phyloP scores from a whole-genome alignment of 495 filamentous ascomycete genomes.

The Peziza echinospora region DNA sequence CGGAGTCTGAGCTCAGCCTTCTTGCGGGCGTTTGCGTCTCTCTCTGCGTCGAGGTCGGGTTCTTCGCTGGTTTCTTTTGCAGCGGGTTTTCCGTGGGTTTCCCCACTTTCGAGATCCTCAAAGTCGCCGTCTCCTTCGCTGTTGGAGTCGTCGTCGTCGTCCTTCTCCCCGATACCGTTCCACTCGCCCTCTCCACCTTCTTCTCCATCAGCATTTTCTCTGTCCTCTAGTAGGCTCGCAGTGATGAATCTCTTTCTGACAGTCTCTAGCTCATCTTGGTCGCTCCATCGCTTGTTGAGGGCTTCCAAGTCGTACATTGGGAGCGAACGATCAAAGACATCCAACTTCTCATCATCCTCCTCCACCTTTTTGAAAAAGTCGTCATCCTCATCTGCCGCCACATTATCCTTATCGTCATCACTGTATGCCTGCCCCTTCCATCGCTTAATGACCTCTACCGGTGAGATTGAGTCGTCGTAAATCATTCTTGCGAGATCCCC shows the following conservation, averaged over 20 bases:
- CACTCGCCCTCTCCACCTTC: constrained; percentile 29
- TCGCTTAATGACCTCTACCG: constrained; percentile 47
- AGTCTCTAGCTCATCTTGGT: constrained; percentile 51
- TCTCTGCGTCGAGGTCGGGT: constrained; percentile 51
- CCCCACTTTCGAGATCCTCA: constrained; percentile 69
- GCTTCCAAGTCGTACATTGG: constrained; percentile 60
- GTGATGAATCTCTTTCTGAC: constrained; percentile 54
- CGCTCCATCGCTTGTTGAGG: constrained; percentile 66
- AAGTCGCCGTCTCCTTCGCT: constrained; percentile 76
- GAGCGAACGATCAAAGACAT: constrained; percentile 50
- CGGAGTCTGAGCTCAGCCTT: constrained; percentile 88
- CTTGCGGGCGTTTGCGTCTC: constrained; percentile 67
- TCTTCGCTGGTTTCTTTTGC: constrained; percentile 13
- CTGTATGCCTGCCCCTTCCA: constrained; percentile 48
- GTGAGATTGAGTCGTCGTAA: constrained; percentile 62
- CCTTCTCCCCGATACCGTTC: constrained; percentile 24
- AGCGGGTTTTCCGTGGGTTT: constrained; percentile 25
- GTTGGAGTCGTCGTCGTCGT: constrained; percentile 26
- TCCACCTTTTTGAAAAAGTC: constrained; percentile 68
- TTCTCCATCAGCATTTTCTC: constrained; percentile 26
- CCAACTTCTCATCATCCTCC: constrained; percentile 36
- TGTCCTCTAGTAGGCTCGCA: constrained; percentile 33
- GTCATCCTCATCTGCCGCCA: constrained; percentile 35
- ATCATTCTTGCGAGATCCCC: constrained; percentile 64
- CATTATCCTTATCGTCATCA: constrained; percentile 22